Evolutionary conservation across 371 early-diverging fungal genomes (phyloP), one percentile per base, ranked within the genome.

Genomic region (Mortierella sp.): DNA sequence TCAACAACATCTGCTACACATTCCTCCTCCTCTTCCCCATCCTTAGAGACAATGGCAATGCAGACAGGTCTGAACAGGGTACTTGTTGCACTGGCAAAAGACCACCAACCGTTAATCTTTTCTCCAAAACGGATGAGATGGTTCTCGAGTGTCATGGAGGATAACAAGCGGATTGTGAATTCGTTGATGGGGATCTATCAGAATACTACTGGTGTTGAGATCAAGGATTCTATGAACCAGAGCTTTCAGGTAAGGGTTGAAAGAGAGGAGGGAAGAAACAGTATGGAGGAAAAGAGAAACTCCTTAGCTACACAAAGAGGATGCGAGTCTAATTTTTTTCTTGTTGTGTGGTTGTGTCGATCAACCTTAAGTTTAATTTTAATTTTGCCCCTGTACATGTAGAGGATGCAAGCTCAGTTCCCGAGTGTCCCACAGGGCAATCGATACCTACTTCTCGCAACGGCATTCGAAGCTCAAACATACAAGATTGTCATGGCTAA

Each of bases 101-200:
- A 50, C 50, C 48, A 78, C 5, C 65, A 78, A 48, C 78, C 82
- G 0, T 42, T 82, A 16, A 72, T 82, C 28, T 82, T 82, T 38
- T 75, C 78, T 2, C 65, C 78, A 14, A 77, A 31, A 19, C 28
- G 48, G 13, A 72, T 75, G 38, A 10, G 71, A 1, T 55, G 55
- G 8, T 78, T 72, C 31, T 24, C 47, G 31, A 4, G 34, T 0
- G 34, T 31, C 2, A 65, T 63, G 24, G 10, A 24, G 13, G 26
- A 75, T 31, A 57, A 74, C 54, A 55, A 50, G 6, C 38, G 63
- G 19, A 52, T 14, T 54, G 68, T 52, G 75, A 31, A 45, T 3
- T 73, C 78, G 8, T 21, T 78, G 1, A 75, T 75, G 50, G 63
- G 72, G 48, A 34, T 75, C 26, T 63, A 71, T 13, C 63, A 42